phyloP scores from a whole-genome alignment of 2,329 filamentous ascomycete genomes.

The Cryphonectria carpinicola region DNA sequence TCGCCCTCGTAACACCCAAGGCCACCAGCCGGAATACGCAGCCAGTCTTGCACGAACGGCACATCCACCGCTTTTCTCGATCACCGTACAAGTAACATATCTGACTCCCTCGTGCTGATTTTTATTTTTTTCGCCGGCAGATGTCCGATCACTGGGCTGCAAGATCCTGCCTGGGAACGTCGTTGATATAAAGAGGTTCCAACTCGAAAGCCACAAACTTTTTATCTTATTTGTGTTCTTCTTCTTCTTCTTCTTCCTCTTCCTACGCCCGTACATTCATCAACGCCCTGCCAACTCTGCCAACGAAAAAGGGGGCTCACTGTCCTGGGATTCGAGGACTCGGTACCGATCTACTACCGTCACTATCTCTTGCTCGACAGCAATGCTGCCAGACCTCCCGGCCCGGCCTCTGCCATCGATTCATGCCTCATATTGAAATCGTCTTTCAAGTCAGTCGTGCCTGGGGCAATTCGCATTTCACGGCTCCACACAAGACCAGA shows the following conservation, averaged over 20 bases:
- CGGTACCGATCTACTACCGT: not conserved
- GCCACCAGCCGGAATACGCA: not conserved
- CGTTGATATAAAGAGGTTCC: not conserved
- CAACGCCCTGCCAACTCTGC: not conserved
- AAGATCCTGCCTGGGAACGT: not conserved
- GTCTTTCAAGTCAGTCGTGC: not conserved
- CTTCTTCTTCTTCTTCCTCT: not conserved
- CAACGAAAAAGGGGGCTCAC: not conserved
- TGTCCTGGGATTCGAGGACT: not conserved
- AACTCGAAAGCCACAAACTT: not conserved
- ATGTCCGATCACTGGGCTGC: slow-evolving; percentile 10
- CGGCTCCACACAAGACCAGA: not conserved
- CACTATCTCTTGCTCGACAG: not conserved
- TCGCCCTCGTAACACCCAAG: not conserved
- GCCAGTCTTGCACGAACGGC: not conserved
- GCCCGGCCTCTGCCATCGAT: not conserved
- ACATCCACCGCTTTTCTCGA: not conserved
- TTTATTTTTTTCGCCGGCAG: slow-evolving; percentile 15
- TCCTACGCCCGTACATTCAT: not conserved
- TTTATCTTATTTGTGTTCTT: not conserved
- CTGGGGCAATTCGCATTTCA: slow-evolving; percentile 10
- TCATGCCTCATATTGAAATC: slow-evolving; percentile 20
- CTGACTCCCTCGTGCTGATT: slow-evolving; percentile 20
- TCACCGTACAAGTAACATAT: not conserved
- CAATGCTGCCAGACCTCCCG: not conserved